These are phyloP conservation scores for Curvularia verruculosa DNA, from an alignment of 2,329 filamentous ascomycete species.

Conservation along the genomic window DNA sequence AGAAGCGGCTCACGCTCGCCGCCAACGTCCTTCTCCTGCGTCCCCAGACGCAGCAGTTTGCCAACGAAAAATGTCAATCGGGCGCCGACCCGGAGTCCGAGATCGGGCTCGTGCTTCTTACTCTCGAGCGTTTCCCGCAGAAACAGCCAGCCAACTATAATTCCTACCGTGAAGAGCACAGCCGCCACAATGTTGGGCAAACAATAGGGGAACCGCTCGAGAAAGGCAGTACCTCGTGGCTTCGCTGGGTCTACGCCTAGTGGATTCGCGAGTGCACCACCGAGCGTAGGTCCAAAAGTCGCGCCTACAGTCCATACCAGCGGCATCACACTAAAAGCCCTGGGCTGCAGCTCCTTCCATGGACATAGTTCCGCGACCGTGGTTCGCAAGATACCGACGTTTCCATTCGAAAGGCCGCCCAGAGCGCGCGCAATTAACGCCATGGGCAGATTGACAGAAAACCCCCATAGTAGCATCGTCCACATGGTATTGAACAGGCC, in stretches of 20 bases:
- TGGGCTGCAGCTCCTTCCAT: constrained; percentile 80
- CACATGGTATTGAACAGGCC: constrained; percentile 80
- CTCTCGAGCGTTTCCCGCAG: constrained; percentile 83
- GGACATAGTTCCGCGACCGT: constrained; percentile 94
- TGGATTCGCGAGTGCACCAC: constrained; percentile 84
- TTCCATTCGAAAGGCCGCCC: constrained; percentile 86
- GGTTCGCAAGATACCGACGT: constrained; percentile 82
- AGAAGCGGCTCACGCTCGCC: constrained; percentile 43
- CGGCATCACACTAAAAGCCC: constrained; percentile 93
- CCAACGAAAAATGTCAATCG: constrained; percentile 57
- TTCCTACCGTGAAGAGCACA: constrained; percentile 77
- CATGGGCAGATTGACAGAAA: constrained; percentile 79
- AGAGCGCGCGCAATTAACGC: constrained; percentile 77
- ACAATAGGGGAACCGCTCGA: constrained; percentile 79
- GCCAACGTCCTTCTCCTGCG: constrained; percentile 11
- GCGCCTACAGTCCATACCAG: constrained; percentile 86
- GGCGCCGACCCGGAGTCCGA: constrained; percentile 75
- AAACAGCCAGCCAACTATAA: constrained; percentile 76
- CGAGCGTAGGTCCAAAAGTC: constrained; percentile 84
- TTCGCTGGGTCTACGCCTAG: constrained; percentile 73
- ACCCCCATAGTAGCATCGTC: constrained; percentile 80
- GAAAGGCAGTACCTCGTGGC: constrained; percentile 68
- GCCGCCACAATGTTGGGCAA: constrained; percentile 83
- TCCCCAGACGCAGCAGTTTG: constrained; percentile 25
- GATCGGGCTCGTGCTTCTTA: constrained; percentile 71